Conservation (phyloP, 345 rosid genomes). For the Chamaenerion angustifolium region DNA sequence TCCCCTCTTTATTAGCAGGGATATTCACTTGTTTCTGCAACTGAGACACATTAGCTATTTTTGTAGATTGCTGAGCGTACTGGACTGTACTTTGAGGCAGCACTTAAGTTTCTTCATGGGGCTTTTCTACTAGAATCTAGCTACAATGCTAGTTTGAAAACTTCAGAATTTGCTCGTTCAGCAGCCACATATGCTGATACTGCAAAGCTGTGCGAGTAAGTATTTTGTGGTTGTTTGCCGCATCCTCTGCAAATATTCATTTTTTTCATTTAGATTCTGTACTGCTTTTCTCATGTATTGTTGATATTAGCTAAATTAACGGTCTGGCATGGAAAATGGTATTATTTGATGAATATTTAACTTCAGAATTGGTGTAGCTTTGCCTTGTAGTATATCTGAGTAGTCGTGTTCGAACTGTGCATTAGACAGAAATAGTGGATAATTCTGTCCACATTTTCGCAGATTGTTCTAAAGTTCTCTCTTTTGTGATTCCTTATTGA, state of each 20-base stretch:
- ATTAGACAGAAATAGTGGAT: too few relatives aligned
- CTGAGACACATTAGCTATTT: conserved; percentile 36
- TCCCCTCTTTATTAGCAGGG: not conserved
- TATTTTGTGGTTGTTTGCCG: conserved; percentile 3
- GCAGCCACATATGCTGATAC: conserved; percentile 63
- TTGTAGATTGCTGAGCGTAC: conserved; percentile 48
- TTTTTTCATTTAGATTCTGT: not conserved
- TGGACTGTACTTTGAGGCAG: conserved; percentile 88
- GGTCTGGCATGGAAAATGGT: not conserved
- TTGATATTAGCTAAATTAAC: too few relatives aligned
- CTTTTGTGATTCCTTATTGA: too few relatives aligned
- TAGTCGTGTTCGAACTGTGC: too few relatives aligned
- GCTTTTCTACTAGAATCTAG: conserved; percentile 66
- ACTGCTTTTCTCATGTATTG: not conserved
- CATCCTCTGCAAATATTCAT: not conserved
- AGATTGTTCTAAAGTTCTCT: too few relatives aligned
- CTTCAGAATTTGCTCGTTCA: conserved; percentile 56
- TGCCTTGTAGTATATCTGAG: too few relatives aligned
- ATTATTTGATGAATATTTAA: not conserved
- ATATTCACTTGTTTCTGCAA: not conserved
- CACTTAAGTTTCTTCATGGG: conserved; percentile 84
- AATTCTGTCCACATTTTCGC: too few relatives aligned
- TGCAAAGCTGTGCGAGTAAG: conserved; percentile 95
- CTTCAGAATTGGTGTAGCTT: too few relatives aligned
- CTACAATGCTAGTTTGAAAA: conserved; percentile 48